phyloP scores from a whole-genome alignment of 2,329 filamentous ascomycete genomes.

The Ilyonectria robusta region DNA sequence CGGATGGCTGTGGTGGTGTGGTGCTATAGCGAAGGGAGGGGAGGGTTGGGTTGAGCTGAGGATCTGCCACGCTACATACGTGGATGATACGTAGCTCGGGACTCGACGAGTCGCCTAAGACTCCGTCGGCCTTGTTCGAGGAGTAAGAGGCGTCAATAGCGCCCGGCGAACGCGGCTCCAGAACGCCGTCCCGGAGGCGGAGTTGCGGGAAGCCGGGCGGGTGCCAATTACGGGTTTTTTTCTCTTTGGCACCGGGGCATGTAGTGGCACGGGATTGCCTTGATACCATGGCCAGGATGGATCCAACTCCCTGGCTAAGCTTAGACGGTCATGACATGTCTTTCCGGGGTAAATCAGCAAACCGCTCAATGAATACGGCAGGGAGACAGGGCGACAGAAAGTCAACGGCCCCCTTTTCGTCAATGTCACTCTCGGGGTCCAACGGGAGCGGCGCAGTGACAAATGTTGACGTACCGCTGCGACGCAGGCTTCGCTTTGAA shows the following conservation, averaged over 20 bases:
- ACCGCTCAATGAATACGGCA: background rate
- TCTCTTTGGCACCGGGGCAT: background rate
- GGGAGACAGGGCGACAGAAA: background rate
- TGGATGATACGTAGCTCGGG: background rate
- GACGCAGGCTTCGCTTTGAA: too few relatives aligned
- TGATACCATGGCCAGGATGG: constrained; percentile 11
- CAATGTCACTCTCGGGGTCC: background rate
- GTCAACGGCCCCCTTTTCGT: background rate
- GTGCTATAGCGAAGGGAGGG: background rate
- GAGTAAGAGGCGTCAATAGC: background rate
- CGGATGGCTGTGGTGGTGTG: background rate
- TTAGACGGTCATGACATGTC: constrained; percentile 5
- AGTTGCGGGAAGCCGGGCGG: background rate
- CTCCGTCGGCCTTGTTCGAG: background rate
- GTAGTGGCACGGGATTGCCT: background rate
- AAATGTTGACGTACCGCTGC: background rate
- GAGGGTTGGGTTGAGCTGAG: background rate
- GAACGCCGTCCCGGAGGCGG: constrained; percentile 14
- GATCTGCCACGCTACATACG: background rate
- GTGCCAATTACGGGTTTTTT: background rate
- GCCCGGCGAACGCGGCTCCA: background rate
- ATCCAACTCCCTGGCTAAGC: background rate
- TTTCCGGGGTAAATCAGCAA: constrained; percentile 17
- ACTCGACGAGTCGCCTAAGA: background rate
- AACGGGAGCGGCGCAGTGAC: background rate